Base-by-base conservation (phyloP, 2,329 filamentous ascomycete genomes). In the Sporothrix inflata region DNA sequence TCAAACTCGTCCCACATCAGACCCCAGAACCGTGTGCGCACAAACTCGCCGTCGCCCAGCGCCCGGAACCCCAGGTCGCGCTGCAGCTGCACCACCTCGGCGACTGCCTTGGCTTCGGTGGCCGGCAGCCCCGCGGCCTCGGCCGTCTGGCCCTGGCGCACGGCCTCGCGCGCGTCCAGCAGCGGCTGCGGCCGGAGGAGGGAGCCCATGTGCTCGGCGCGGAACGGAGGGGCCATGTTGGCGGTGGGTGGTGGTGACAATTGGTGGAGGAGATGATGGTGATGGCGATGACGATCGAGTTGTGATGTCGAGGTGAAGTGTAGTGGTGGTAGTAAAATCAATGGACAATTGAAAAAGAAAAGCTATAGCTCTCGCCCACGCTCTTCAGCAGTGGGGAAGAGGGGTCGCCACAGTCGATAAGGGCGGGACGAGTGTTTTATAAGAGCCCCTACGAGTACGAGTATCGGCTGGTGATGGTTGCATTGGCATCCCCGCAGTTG, bases 181-280 rank as follows among this genome's bases (percentile, higher is more conserved):
- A 93, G 85, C 71, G 86, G 82, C 73, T 90, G 82, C 5, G 92
- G 91, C 19, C 92, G 89, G 49, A 93, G 87, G 38, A 94, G 84
- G 12, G 91, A 93, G 76, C 91, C 92, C 77, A 93, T 85, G 77
- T 94, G 91, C 84, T 94, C 92, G 66, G 92, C 92, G 77, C 91
- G 86, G 84, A 92, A 93, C 49, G 91, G 74, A 51, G 71, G 71
- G 11, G 71, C 71, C 71, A 72, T 72, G 63, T 47, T 72, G 55
- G 19, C 12, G 12, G 14, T n/a, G 38, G 38, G 49, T 21, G 45
- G 70, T 24, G 11, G 8, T 34, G 21, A 6, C 57, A 12, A 9
- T 68, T 40, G 19, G 51, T 49, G 55, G 24, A 16, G 24, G n/a
- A n/a, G n/a, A n/a, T n/a, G n/a, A 4, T 24, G 53, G 24, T 6